These are phyloP conservation scores for Penicillium frequentans DNA, from an alignment of 2,329 filamentous ascomycete species.

Conservation along the genomic window DNA sequence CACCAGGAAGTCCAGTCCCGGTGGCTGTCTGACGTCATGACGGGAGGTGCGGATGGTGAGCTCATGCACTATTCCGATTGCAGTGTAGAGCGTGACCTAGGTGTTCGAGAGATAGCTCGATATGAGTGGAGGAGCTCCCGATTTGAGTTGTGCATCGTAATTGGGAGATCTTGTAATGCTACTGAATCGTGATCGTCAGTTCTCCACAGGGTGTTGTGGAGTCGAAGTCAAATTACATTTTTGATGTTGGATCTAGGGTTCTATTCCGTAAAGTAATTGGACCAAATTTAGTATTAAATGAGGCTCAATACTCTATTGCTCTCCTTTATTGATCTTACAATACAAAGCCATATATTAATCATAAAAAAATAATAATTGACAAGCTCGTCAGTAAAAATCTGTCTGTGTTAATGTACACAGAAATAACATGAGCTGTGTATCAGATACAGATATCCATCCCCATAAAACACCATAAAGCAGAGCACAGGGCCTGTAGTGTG, in stretches of 20 bases:
- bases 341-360: not conserved
- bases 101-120: not conserved
- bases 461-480: slow-evolving; percentile 16
- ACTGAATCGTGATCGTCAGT: slow-evolving; percentile 8
- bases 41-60: slow-evolving; percentile 28
- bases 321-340: not conserved
- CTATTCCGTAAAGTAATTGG: too few species aligned
- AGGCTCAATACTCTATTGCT: too few species aligned
- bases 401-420: slow-evolving; percentile 12
- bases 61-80: slow-evolving; percentile 25
- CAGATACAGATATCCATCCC: slow-evolving; percentile 17
- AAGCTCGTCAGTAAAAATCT: not conserved
- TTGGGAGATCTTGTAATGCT: not conserved
- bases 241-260: not conserved
- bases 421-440: slow-evolving; percentile 9
- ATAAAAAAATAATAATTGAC: not conserved
- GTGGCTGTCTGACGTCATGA: slow-evolving; percentile 33
- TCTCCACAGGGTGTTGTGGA: not conserved
- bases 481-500: slow-evolving; percentile 12
- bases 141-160: not conserved
- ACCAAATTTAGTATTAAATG: too few species aligned
- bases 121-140: not conserved
- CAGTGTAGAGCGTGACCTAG: slow-evolving; percentile 13
- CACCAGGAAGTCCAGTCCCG: slow-evolving; percentile 19
- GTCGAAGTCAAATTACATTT: not conserved